Evolutionary conservation across 257 asterid genomes (phyloP).

Genomic region (Voacanga thouarsii): DNA sequence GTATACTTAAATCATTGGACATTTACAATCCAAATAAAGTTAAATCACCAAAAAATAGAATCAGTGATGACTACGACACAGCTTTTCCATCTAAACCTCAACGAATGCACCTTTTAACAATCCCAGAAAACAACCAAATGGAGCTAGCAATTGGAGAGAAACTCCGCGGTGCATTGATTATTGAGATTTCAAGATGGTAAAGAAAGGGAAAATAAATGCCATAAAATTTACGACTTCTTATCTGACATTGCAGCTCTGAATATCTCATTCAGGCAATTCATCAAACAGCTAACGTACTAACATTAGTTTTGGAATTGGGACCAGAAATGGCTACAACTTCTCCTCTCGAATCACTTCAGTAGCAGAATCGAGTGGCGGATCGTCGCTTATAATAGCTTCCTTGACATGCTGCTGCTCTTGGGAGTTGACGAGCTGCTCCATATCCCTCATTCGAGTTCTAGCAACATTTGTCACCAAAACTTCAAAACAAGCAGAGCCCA

Average conservation of each 20-base stretch:
- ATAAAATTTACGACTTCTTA: neutral
- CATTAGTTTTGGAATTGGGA: neutral
- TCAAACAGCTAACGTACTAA: constrained; percentile 20
- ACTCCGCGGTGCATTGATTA: neutral
- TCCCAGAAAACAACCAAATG: neutral
- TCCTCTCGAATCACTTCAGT: constrained; percentile 27
- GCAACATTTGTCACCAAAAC: constrained; percentile 60
- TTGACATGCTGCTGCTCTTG: constrained; percentile 28
- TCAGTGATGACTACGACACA: no score
- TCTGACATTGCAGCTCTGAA: neutral
- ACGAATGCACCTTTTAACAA: no score
- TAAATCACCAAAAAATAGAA: no score
- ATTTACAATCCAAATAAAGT: no score
- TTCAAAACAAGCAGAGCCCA: constrained; percentile 10
- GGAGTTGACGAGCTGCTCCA: constrained; percentile 47
- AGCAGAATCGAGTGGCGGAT: constrained; percentile 20
- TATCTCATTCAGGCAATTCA: constrained; percentile 17
- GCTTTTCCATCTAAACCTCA: no score
- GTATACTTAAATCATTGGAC: no score
- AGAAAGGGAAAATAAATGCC: neutral
- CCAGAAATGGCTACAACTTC: constrained; percentile 7
- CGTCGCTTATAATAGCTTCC: constrained; percentile 12
- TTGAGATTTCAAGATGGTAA: neutral
- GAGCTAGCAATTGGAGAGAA: neutral
- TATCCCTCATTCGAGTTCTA: constrained; percentile 58